These are phyloP conservation scores for Auriculariales sp. DNA, from an alignment of 768 basidiomycete species.

Conservation along the genomic window DNA sequence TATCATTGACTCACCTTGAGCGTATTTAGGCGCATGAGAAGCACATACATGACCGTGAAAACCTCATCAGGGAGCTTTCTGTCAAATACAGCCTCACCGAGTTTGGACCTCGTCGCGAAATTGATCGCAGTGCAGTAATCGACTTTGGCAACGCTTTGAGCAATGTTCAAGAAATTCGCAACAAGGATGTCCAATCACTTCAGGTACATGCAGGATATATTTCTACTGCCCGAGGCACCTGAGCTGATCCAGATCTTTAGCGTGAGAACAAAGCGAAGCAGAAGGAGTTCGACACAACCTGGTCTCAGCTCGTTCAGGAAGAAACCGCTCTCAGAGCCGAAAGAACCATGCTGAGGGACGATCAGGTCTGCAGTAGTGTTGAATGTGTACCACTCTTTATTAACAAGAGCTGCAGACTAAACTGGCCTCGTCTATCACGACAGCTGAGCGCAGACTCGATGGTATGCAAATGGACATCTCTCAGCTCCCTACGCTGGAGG, in stretches of 20 bases:
- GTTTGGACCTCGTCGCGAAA: constrained; percentile 50
- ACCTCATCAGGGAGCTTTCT: constrained; percentile 53
- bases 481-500: constrained; percentile 36
- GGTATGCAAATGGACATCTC: constrained; percentile 36
- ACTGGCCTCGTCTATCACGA: constrained; percentile 24
- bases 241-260: no score
- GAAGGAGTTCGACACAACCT: constrained; percentile 50
- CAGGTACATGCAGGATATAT: no score
- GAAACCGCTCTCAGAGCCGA: constrained; percentile 37
- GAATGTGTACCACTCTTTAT: no score
- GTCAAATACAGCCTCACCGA: constrained; percentile 59
- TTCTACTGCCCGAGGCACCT: no score
- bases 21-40: constrained; percentile 50
- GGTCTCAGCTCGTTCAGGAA: constrained; percentile 40
- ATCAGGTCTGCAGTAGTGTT: neutral
- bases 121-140: no score
- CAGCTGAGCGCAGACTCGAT: constrained; percentile 42
- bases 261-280: constrained; percentile 41
- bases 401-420: no score
- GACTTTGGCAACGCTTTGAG: constrained; percentile 58
- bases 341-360: neutral
- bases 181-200: constrained; percentile 46
- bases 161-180: constrained; percentile 48
- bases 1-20: neutral
- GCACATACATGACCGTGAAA: constrained; percentile 57